These are phyloP conservation scores for Nidularia sp. DNA, from an alignment of 768 basidiomycete species.

Conservation along the genomic window DNA sequence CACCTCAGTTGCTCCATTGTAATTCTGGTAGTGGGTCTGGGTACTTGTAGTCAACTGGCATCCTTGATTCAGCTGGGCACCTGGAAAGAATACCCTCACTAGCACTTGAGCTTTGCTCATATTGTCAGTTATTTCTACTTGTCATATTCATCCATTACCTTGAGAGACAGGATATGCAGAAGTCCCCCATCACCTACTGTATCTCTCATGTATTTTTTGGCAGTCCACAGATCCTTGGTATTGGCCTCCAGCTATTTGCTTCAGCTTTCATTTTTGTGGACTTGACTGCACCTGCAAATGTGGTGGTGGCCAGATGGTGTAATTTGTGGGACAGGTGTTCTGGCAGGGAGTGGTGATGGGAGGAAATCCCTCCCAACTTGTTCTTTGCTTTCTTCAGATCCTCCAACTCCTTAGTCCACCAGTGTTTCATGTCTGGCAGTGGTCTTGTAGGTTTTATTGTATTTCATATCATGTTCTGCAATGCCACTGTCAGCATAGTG, in stretches of 20 bases:
- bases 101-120: neutral
- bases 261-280: constrained; percentile 10
- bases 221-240: constrained; percentile 8
- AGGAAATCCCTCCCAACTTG: no score
- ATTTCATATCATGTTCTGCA: neutral
- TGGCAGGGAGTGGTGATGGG: no score
- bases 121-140: neutral
- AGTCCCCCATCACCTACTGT: neutral
- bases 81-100: neutral
- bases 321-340: no score
- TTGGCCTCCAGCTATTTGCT: constrained; percentile 11
- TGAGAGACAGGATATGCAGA: neutral
- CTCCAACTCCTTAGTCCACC: no score
- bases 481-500: neutral
- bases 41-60: neutral
- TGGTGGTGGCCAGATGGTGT: no score
- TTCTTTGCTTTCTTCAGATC: no score
- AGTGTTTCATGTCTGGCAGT: no score
- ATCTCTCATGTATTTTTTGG: constrained; percentile 4
- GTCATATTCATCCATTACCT: neutral
- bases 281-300: no score
- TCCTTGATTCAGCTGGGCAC: neutral
- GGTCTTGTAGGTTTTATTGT: no score
- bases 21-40: neutral
- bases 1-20: neutral